Percentiles rank a stretch among this genome's conserved stretches.
These are phyloP conservation scores for Piloderma croceum DNA, from an alignment of 768 basidiomycete species.

Conservation along the genomic window DNA sequence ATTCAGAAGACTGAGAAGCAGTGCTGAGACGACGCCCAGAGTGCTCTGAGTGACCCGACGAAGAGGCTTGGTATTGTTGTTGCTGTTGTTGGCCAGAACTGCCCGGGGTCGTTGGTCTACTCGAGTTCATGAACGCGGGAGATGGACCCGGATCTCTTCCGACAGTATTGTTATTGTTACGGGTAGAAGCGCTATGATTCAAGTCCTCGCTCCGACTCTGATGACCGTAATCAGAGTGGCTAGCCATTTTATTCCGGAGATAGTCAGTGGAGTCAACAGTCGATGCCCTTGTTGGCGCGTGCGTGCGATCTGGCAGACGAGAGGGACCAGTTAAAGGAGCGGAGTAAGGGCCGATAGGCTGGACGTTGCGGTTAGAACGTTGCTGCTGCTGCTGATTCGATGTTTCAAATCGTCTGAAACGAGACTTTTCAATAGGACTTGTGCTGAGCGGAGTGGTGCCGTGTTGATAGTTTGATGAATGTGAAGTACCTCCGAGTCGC, in stretches of 20 bases:
- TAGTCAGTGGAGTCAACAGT: slow-evolving; percentile 51
- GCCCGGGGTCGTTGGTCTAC: not conserved
- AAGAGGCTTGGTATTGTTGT: too few species aligned
- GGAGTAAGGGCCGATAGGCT: slow-evolving; percentile 24
- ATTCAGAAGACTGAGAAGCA: slow-evolving; percentile 31
- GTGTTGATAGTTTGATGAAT: too few species aligned
- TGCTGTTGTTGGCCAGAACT: too few species aligned
- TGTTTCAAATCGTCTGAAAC: not conserved
- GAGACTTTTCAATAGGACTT: not conserved
- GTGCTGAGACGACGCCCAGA: not conserved
- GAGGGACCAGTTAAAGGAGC: slow-evolving; percentile 31
- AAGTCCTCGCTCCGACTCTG: not conserved
- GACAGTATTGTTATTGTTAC: too few species aligned
- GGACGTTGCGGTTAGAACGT: slow-evolving; percentile 9
- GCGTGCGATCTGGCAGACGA: slow-evolving; percentile 45
- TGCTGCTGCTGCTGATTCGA: slow-evolving; percentile 9
- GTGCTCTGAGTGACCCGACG: not conserved
- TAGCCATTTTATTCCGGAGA: slow-evolving; percentile 51
- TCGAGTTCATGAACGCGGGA: not conserved
- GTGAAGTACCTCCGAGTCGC: not conserved
- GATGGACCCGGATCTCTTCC: not conserved
- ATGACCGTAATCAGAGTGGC: slow-evolving; percentile 21
- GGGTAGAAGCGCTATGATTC: not conserved
- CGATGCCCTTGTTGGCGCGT: slow-evolving; percentile 58
- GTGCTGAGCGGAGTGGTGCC: too few species aligned